Evolutionary conservation across 441 rosid species (phyloP).

Genomic region (Adansonia grandidieri): DNA sequence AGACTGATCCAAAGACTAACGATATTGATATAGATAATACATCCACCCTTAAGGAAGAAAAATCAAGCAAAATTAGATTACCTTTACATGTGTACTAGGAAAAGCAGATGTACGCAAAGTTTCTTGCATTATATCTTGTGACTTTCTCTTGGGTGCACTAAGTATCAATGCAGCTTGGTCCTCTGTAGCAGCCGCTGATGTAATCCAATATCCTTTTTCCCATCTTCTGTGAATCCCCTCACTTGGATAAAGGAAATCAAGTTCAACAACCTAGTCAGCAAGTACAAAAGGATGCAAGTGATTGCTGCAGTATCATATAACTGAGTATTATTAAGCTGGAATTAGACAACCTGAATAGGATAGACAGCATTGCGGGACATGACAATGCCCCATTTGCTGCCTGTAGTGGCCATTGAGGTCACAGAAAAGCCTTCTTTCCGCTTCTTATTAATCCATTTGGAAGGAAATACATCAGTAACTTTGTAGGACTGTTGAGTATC

Average conservation of each 20-base stretch:
- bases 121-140: constrained; percentile 48
- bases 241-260: constrained; percentile 62
- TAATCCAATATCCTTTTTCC: constrained; percentile 55
- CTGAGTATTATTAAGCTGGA: neutral
- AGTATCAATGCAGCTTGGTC: constrained; percentile 56
- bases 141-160: constrained; percentile 47
- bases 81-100: constrained; percentile 48
- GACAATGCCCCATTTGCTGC: constrained; percentile 61
- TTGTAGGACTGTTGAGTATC: constrained; percentile 64
- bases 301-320: neutral
- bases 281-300: constrained; percentile 22
- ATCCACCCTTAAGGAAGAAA: neutral
- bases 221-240: constrained; percentile 61
- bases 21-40: neutral
- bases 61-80: constrained; percentile 17
- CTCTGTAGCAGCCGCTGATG: constrained; percentile 51
- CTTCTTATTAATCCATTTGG: constrained; percentile 67
- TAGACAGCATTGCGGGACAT: constrained; percentile 61
- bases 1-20: neutral
- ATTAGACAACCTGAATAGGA: constrained; percentile 46
- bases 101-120: constrained; percentile 49
- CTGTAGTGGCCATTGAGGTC: constrained; percentile 60
- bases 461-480: constrained; percentile 60
- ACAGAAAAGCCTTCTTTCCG: constrained; percentile 66
- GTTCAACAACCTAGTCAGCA: constrained; percentile 50